Conservation (phyloP, 768 basidiomycete species). For the Hemileccinum impolitum region DNA sequence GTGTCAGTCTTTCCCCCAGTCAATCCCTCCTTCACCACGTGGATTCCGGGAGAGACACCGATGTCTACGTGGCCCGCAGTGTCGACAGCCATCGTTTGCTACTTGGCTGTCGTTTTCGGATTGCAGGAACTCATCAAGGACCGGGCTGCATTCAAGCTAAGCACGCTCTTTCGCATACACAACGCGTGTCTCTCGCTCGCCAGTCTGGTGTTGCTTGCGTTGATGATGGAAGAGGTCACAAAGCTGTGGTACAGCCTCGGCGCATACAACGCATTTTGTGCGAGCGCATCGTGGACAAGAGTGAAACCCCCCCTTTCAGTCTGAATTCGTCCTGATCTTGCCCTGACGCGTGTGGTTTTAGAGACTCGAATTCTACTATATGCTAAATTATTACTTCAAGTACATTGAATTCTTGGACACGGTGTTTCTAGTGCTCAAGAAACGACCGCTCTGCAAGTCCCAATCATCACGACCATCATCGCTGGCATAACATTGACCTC, state of each 20-base stretch:
- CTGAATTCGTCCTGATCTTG: neutral
- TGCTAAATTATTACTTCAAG: constrained; percentile 97
- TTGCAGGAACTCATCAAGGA: constrained; percentile 81
- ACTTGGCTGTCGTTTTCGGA: constrained; percentile 83
- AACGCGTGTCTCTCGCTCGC: constrained; percentile 81
- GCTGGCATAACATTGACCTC: neutral
- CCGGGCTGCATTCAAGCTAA: constrained; percentile 64
- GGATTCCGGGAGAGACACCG: constrained; percentile 74
- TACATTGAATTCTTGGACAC: constrained; percentile 95
- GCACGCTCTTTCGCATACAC: constrained; percentile 75
- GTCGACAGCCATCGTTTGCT: constrained; percentile 61
- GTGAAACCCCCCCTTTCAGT: constrained; percentile 43
- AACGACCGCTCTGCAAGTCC: constrained; percentile 85
- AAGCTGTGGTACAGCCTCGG: constrained; percentile 73
- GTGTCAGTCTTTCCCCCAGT: constrained; percentile 29
- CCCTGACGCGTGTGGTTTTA: constrained; percentile 30
- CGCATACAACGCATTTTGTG: constrained; percentile 71
- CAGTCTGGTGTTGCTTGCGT: constrained; percentile 70
- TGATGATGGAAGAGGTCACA: constrained; percentile 84
- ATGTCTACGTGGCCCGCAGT: constrained; percentile 74
- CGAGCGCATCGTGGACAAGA: constrained; percentile 72
- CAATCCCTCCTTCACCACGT: constrained; percentile 54
- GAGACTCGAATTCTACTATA: constrained; percentile 92
- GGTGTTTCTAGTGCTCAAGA: constrained; percentile 93
- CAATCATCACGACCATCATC: neutral